Evolutionary conservation across 345 rosid species (phyloP), one percentile per base, ranked within the genome.

Genomic region (Eucalyptus curtisii): DNA sequence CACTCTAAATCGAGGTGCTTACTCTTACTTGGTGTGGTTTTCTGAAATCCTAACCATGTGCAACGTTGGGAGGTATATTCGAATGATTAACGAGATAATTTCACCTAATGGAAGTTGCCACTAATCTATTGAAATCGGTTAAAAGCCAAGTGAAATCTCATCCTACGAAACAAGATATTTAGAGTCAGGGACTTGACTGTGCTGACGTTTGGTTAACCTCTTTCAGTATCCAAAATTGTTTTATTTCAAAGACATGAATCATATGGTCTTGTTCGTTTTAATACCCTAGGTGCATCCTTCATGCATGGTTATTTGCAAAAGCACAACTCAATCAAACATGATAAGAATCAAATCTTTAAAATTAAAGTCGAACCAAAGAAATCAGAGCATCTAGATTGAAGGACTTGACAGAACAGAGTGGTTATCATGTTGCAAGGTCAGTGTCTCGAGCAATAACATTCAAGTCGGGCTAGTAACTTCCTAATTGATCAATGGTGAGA

Each of bases 261-360:
- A 2, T 57, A 2, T 27, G 14, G 66, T 57, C 66, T 50, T 57
- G 66, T 1, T 25, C 15, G 0, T 25, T 25, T 57, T 25, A 3
- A 11, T 57, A 57, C 7, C 66, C 66, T 10, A 25, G 7, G 66
- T 25, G 66, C 66, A 59, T 25, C 66, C 31, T 0, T 59, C 66
- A 11, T 12, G 66, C 66, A 25, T 59, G 3, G 7, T 59, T 59
- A 27, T 0, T 5, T 59, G 66, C 15, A 1, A 61, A 61, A 61
- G 71, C 33, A 61, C 33, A 13, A 13, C 33, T 61, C 71, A 30
- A 61, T 61, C 33, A 61, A 61, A 61, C 71, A 13, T 61, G 8
- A 30, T 30, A 61, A 30, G 0, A 6, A 61, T 30, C 33, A 1
- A 27, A 7, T 61, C 0, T 3, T 10, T 30, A 0, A 19, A 52